Conservation (phyloP, 192 early-diverging fungal genomes). For the Coemansia sp. region DNA sequence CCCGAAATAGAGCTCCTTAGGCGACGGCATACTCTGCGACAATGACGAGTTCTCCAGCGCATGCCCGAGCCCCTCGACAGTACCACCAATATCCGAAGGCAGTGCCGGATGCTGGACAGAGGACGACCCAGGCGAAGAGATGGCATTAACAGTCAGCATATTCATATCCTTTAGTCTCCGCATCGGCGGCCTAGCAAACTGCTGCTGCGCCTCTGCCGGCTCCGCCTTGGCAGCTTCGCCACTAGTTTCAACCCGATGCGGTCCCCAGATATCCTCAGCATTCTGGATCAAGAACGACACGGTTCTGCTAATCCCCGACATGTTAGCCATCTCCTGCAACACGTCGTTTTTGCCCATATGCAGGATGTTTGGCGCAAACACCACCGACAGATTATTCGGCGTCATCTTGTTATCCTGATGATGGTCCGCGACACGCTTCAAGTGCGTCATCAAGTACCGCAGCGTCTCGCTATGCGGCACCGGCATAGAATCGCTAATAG, state of each 20-base stretch:
- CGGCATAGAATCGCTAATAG: constrained; percentile 61
- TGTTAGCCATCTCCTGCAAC: constrained; percentile 69
- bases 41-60: constrained; percentile 23
- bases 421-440: constrained; percentile 64
- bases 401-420: constrained; percentile 84
- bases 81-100: not conserved
- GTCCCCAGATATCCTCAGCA: constrained; percentile 54
- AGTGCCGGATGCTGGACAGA: not conserved
- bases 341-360: constrained; percentile 61
- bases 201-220: not conserved
- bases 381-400: constrained; percentile 88
- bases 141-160: constrained; percentile 14
- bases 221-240: not conserved
- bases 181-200: constrained; percentile 23
- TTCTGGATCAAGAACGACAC: constrained; percentile 73
- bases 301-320: constrained; percentile 70
- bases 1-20: constrained; percentile 26
- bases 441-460: constrained; percentile 64
- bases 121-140: not conserved
- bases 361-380: constrained; percentile 91
- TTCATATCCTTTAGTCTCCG: constrained; percentile 20
- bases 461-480: constrained; percentile 65
- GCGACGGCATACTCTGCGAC: constrained; percentile 56
- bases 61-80: not conserved
- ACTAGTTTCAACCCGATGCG: constrained; percentile 10